Evolutionary conservation across 1,284 basidiomycete genomes (phyloP), one percentile per base, ranked within the genome.

Genomic region (Malassezia sympodialis): DNA sequence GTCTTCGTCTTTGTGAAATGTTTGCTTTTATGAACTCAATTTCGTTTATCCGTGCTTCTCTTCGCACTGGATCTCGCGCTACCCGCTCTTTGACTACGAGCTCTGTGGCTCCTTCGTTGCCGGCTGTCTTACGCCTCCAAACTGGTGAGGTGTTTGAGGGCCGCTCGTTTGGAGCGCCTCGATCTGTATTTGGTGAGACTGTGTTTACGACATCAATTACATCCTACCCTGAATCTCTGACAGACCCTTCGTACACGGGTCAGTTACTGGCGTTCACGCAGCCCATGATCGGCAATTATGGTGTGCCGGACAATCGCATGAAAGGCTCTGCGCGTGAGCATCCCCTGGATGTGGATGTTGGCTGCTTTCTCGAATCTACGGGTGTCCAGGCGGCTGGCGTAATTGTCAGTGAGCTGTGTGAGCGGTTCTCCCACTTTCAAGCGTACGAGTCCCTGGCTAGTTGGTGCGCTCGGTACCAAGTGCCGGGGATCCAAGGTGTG

Each of bases 141-240:
- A 84, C 88, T 7, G 93, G 93, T 37, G 85, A 98, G 77, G 86
- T 85, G 12, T 98, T 94, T 81, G 73, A 80, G 53, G 93, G 94
- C 35, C 82, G 82, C 49, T 87, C 86, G 12, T 98, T 99, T 76
- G 93, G 93, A 61, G 85, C 88, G 21, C 84, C 85, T 42, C 84
- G 81, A 70, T 90, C 87, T 70, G 83, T 85, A 56, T 98, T 83
- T 77, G 94, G 94, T 59, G 93, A 99, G 79, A 94, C 93, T 2
- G 93, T 99, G 27, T 99, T 99, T 78, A 93, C 90, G 23, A 99
- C 93, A 31, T 91, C 89, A 50, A 98, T 98, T 76, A 99, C 94
- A 7, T 94, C 90, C 51, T 98, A 99, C 77, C 96, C 91, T 52
- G 94, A 99, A 78, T 96, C 90, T 14, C 94, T 99, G 89, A 99